Conservation (phyloP, 2,329 filamentous ascomycete genomes). For the Leptographium lundbergii region DNA sequence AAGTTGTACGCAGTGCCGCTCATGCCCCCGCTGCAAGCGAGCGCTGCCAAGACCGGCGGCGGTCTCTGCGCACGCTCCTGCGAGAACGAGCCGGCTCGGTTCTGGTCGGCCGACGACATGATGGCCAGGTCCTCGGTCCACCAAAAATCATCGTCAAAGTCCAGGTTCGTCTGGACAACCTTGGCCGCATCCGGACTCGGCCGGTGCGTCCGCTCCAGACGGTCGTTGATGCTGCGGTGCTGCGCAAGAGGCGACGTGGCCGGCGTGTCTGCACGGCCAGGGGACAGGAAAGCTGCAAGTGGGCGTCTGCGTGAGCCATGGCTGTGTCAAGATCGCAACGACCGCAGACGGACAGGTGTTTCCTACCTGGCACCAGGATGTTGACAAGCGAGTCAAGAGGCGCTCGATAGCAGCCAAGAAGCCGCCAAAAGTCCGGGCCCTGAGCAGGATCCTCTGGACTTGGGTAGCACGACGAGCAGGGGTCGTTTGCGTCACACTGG, state of each 20-base stretch:
- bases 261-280: constrained; percentile 28
- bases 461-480: constrained; percentile 32
- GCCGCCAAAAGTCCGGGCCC: constrained; percentile 31
- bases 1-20: constrained; percentile 36
- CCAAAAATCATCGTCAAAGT: constrained; percentile 46
- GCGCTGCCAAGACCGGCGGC: constrained; percentile 35
- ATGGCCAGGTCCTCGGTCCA: constrained; percentile 38
- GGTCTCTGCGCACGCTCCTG: constrained; percentile 24
- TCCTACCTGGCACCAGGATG: constrained; percentile 35
- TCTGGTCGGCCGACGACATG: constrained; percentile 23
- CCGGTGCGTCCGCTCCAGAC: constrained; percentile 32
- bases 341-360: not conserved
- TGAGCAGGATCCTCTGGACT: constrained; percentile 15
- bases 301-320: not conserved
- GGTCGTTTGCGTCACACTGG: constrained; percentile 40
- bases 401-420: constrained; percentile 39
- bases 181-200: constrained; percentile 26
- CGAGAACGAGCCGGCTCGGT: constrained; percentile 30
- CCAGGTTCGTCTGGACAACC: constrained; percentile 31
- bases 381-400: constrained; percentile 33
- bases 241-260: constrained; percentile 36
- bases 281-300: constrained; percentile 1
- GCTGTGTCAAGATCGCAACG: not conserved
- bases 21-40: constrained; percentile 40
- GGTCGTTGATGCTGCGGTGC: constrained; percentile 38